These are phyloP conservation scores for Artemisia tridentata DNA, from an alignment of 129 eudicot genomes.

Conservation along the genomic window DNA sequence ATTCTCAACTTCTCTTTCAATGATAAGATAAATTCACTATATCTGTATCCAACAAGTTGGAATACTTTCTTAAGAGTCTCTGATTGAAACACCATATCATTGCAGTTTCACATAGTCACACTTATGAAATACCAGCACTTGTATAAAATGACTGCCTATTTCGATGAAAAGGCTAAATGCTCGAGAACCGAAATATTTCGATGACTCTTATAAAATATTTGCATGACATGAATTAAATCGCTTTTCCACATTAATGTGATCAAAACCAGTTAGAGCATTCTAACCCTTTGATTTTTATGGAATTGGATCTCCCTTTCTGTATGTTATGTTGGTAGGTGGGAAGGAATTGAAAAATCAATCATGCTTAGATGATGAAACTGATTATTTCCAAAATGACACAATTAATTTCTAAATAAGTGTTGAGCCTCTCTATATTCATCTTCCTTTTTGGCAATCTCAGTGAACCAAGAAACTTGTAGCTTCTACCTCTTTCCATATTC, in stretches of 20 bases:
- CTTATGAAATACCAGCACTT: too few relatives aligned
- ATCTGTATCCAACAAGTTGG: too few relatives aligned
- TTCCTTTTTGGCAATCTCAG: conserved; percentile 15
- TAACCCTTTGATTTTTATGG: background rate
- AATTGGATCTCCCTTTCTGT: background rate
- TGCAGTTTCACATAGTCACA: too few relatives aligned
- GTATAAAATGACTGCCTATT: too few relatives aligned
- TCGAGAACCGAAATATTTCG: background rate
- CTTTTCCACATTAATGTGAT: background rate
- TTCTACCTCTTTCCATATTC: conserved; percentile 10
- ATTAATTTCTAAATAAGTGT: background rate
- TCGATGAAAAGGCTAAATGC: too few relatives aligned
- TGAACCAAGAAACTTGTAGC: conserved; percentile 19
- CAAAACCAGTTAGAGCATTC: too few relatives aligned
- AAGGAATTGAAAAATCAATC: background rate
- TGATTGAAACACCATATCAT: too few relatives aligned
- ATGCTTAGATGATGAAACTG: conserved; percentile 12
- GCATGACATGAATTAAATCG: conserved; percentile 1
- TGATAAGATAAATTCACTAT: too few relatives aligned
- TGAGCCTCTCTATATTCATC: conserved; percentile 1
- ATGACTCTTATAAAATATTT: background rate
- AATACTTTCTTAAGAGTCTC: too few relatives aligned
- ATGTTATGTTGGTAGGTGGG: background rate
- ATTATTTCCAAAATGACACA: conserved; percentile 2
- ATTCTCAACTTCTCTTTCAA: too few relatives aligned